Evolutionary conservation across 2,329 filamentous ascomycete genomes (phyloP), one percentile per base, ranked within the genome.

Genomic region (Pseudogymnoascus sp.): DNA sequence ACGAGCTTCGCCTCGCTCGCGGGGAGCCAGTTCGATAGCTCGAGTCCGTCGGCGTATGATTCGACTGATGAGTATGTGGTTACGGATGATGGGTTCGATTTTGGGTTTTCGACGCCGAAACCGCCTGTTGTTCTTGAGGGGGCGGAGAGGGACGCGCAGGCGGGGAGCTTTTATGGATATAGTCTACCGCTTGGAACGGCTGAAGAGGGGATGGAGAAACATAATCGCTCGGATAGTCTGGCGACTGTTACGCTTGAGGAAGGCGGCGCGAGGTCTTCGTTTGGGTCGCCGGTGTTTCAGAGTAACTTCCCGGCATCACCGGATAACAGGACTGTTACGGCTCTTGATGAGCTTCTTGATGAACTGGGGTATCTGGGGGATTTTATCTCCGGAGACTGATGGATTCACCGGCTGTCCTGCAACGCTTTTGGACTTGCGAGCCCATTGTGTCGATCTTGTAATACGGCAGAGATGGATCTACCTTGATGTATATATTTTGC

Each of bases 301-400:
- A 25, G 9, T 12, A 60, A 11, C 5, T 23, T 23, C 12, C 34
- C 59, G n/a, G 14, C 2, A 4, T 60, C 59, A n/a, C 8, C 25
- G 56, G 46, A 53, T 31, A 18, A 14, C 2, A 34, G 46, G 25
- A 53, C 46, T 1, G 25, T 12, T 18, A 53, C 46, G 5, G 59
- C 59, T 2, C 78, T 82, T 73, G 76, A 78, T 66, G 76, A 80
- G 66, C 70, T 82, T 64, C 74, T 82, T 68, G 77, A 78, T 65
- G 80, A 83, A 65, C 71, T 82, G 70, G 78, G 79, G 62, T 82
- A 83, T 68, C 70, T 83, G 42, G 78, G 78, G 23, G 75, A 75
- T 62, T 74, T 79, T 64, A 82, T 82, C 61, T 62, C 65, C 12
- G 68, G 67, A 8, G 67, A 31, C 23, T 28, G 43, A 8, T 28